Evolutionary conservation across 2,329 filamentous ascomycete species (phyloP), one percentile per base, ranked within the genome.

Genomic region (Raffaelea deltoideospora): DNA sequence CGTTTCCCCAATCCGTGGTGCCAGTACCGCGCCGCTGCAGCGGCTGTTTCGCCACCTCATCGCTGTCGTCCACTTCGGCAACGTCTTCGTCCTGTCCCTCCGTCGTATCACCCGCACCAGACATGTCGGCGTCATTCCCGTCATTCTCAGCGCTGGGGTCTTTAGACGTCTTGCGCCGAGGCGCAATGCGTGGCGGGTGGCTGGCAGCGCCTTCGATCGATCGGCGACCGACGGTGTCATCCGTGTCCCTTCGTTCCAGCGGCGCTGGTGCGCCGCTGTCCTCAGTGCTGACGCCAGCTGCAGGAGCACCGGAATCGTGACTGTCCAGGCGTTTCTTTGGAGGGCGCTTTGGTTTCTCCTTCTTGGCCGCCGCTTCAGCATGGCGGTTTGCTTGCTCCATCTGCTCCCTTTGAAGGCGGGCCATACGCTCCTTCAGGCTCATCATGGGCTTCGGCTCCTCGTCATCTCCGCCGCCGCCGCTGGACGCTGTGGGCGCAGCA

Each of bases 371-470:
- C 14, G 79, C 73, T 27, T 90, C 84, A 8, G 82, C 81, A 57
- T 88, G 81, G 36, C 87, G 70, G 43, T 79, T 70, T 5, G 87
- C 84, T 53, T 90, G 84, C 52, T 96, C 90, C 53, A 84, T 65
- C 57, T 98, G 90, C 55, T 96, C 86, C 53, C 83, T 88, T 55
- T 98, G 90, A 14, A 98, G 65, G 36, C 94, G 64, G 21, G 90
- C 90, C 59, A 98, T 95, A 43, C 90, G 74, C 55, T 98, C 90
- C 58, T 96, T 98, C 43, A 98, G 57, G 47, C 83, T 95, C 38
- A 85, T 82, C 38, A 85, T 82, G 19, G 87, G 85, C 58, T 96
- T 95, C 1, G 88, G 87, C 48, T 83, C 76, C 31, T 92, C 83
- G 38, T 90, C 84, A 30, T 65, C 68, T 18, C 61, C 65, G 4